Evolutionary conservation across 352 stramenopile species (phyloP).

Genomic region (Detonula confervacea): DNA sequence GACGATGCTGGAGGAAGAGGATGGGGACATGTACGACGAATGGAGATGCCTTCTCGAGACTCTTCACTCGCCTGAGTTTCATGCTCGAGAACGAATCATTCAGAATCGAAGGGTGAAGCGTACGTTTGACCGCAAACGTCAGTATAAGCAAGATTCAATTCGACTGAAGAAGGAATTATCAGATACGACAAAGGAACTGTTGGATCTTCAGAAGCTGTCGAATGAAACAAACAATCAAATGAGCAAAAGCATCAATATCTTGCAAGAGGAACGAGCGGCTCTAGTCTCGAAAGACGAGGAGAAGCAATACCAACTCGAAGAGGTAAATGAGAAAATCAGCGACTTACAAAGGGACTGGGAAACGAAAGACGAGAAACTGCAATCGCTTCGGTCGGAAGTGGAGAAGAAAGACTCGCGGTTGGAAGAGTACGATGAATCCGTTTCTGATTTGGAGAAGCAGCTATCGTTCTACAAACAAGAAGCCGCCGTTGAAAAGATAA

Average conservation of each 20-base stretch:
- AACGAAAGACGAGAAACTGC: constrained; percentile 5
- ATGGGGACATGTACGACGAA: constrained; percentile 30
- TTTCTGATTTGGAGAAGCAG: constrained; percentile 16
- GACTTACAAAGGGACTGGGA: constrained; percentile 25
- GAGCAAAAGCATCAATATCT: constrained; percentile 43
- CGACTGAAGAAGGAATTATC: constrained; percentile 20
- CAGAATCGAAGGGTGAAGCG: constrained; percentile 39
- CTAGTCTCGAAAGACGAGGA: constrained; percentile 31
- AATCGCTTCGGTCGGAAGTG: constrained; percentile 10
- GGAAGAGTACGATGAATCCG: constrained; percentile 12
- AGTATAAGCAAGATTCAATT: constrained; percentile 24
- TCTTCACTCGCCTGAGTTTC: constrained; percentile 48
- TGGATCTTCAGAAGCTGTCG: constrained; percentile 32
- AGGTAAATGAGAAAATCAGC: constrained; percentile 17
- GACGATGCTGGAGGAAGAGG: constrained; percentile 41
- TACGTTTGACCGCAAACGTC: constrained; percentile 36
- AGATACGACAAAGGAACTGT: constrained; percentile 17
- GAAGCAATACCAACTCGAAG: constrained; percentile 23
- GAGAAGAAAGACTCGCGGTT: constrained; percentile 8
- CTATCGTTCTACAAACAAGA: constrained; percentile 17
- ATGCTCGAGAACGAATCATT: constrained; percentile 42
- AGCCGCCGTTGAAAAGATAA: constrained; percentile 11
- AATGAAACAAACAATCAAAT: constrained; percentile 46
- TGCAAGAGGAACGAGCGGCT: constrained; percentile 43
- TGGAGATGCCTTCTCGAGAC: constrained; percentile 34